A percentile compares a stretch with the other conserved stretches of the same genome.
Evolutionary conservation across 106 monocot species (phyloP).

Genomic region (Apostasia shenzhenica): DNA sequence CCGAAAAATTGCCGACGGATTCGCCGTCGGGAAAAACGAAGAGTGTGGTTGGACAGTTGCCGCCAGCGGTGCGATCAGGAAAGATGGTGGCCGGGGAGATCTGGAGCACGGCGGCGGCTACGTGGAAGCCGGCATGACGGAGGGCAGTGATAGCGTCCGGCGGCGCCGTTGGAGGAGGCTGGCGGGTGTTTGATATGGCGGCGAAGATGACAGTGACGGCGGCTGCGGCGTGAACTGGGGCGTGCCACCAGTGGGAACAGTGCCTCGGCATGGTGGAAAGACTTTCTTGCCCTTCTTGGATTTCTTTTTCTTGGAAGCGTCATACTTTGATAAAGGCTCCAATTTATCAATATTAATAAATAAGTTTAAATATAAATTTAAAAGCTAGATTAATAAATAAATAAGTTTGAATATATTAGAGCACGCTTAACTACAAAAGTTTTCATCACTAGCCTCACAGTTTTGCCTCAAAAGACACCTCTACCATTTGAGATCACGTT

Average conservation of each 20-base stretch:
- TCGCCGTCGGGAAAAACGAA: conserved; percentile 1
- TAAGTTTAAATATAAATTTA: too few relatives aligned
- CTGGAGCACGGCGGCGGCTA: conserved; percentile 4
- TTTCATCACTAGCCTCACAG: too few relatives aligned
- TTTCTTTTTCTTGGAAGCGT: too few relatives aligned
- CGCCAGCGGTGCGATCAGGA: neutral
- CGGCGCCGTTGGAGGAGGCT: neutral
- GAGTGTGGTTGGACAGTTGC: neutral
- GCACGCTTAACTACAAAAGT: too few relatives aligned
- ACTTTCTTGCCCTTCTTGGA: neutral
- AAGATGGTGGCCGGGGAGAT: neutral
- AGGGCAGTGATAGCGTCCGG: neutral
- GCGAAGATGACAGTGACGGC: neutral
- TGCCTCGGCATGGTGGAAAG: neutral
- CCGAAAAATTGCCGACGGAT: neutral
- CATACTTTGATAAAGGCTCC: too few relatives aligned
- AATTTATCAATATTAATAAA: too few relatives aligned
- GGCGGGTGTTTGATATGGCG: neutral
- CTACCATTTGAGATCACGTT: too few relatives aligned
- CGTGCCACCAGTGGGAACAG: neutral
- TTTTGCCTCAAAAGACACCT: too few relatives aligned
- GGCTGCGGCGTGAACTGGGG: neutral
- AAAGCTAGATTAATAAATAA: too few relatives aligned
- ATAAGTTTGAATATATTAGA: too few relatives aligned
- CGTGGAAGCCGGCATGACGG: conserved; percentile 1